Evolutionary conservation across 2,329 filamentous ascomycete species (phyloP), one percentile per base, ranked within the genome.

Genomic region (Curvularia verruculosa): DNA sequence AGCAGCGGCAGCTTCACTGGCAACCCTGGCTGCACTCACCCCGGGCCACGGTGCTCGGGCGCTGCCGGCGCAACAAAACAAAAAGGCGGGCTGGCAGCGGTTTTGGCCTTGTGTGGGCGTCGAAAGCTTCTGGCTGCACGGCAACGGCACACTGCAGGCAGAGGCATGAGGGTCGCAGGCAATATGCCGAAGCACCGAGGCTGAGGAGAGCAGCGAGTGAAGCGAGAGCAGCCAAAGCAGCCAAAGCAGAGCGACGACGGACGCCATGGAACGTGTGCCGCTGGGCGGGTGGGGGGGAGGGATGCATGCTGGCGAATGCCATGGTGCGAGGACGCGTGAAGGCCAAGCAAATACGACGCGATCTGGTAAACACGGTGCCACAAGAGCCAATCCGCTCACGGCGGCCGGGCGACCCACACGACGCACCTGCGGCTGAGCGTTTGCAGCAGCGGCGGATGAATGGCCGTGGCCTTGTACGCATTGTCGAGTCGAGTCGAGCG

Each of bases 361-460:
- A 56, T 54, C 60, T 56, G 59, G 57, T 61, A 63, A 64, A 64
- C 57, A 64, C 49, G n/a, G n/a, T n/a, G n/a, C n/a, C n/a, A n/a
- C n/a, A n/a, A n/a, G n/a, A 37, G 44, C 66, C 64, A 65, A 60
- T 58, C 57, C 59, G 61, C 63, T 54, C 41, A 34, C 46, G 56
- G 52, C 49, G 43, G 57, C 46, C 37, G 40, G 52, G 56, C 60
- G 47, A 46, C 56, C 65, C 62, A 57, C 57, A 50, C 45, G 44
- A 59, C 60, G 53, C 58, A 54, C 45, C 64, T 65, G 71, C 71
- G 67, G 70, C 71, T 69, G 65, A 67, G 65, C 59, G 70, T 68
- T 66, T 69, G 67, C 63, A 68, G 67, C 62, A 68, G 65, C 56
- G 60, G 65, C 56, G 60, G 59, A 56, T 56, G 63, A 67, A 60